Conservation (phyloP, 306 rosid genomes). For the Cucumis cinereus region DNA sequence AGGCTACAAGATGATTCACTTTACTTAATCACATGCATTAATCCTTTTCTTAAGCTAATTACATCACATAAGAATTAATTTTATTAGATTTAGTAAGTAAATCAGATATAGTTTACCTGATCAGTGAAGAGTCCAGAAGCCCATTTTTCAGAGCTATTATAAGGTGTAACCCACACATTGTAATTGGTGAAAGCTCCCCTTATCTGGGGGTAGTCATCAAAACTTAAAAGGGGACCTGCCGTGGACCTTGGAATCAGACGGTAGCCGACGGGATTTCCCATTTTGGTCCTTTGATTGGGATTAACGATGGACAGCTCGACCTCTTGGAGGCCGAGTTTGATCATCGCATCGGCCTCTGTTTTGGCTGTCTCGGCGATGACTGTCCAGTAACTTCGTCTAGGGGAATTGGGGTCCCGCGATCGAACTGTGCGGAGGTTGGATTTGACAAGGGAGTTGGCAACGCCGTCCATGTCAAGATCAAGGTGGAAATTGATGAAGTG, state of each 20-base stretch:
- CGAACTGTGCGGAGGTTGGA: neutral
- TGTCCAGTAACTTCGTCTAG: neutral
- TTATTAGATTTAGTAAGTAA: neutral
- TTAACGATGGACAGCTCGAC: constrained; percentile 12
- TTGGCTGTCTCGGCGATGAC: neutral
- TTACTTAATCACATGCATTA: too few species aligned
- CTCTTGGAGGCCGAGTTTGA: neutral
- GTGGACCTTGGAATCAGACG: constrained; percentile 26
- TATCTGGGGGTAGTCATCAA: constrained; percentile 42
- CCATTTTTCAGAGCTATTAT: constrained; percentile 50
- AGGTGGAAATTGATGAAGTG: constrained; percentile 43
- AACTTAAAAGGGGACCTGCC: constrained; percentile 20
- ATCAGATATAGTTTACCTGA: constrained; percentile 8
- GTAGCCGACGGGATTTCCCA: constrained; percentile 35
- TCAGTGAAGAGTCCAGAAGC: constrained; percentile 27
- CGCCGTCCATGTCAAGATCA: constrained; percentile 45
- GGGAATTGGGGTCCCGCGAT: neutral
- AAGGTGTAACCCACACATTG: constrained; percentile 37
- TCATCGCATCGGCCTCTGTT: neutral
- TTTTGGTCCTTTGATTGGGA: constrained; percentile 14
- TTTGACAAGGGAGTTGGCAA: constrained; percentile 26
- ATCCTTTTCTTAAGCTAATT: too few species aligned
- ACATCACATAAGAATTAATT: too few species aligned
- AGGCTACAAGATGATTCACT: too few species aligned
- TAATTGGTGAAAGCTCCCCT: constrained; percentile 39